Evolutionary conservation across 208 protist species (phyloP).

Genomic region (Trypanosoma boissoni): DNA sequence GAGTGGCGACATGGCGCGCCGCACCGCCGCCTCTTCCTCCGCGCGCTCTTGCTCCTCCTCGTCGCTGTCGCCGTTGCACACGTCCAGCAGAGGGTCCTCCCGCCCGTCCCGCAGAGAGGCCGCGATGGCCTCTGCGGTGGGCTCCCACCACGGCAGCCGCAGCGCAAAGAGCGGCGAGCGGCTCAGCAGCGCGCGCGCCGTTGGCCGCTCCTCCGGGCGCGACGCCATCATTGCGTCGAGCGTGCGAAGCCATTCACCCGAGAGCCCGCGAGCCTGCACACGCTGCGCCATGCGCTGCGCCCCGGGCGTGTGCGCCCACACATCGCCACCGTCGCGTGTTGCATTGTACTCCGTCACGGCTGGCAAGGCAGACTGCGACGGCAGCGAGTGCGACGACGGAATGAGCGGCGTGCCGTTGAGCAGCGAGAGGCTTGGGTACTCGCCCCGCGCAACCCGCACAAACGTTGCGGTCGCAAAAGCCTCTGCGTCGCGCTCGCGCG

Average conservation of each 20-base stretch:
- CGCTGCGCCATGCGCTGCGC: constrained; percentile 16
- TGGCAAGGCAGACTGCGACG: too few species aligned
- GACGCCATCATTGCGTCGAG: constrained; percentile 53
- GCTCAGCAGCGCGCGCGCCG: constrained; percentile 47
- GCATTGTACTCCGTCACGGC: background rate
- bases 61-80: constrained; percentile 25
- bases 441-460: constrained; percentile 17
- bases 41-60: constrained; percentile 27
- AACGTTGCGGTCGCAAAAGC: background rate
- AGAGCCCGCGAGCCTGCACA: constrained; percentile 6
- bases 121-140: constrained; percentile 3
- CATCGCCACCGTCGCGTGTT: constrained; percentile 1
- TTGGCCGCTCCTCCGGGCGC: constrained; percentile 47
- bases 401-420: constrained; percentile 11
- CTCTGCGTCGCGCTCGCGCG: background rate
- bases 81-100: constrained; percentile 23
- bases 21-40: constrained; percentile 14
- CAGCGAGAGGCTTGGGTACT: constrained; percentile 9
- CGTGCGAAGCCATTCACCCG: constrained; percentile 23
- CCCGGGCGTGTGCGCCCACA: constrained; percentile 6
- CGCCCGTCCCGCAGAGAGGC: constrained; percentile 8
- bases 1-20: constrained; percentile 17
- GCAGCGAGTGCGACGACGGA: too few species aligned
- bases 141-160: constrained; percentile 27
- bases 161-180: constrained; percentile 40